A percentile compares a stretch with the other conserved stretches of the same genome.
Conservation (phyloP, 2,329 filamentous ascomycete genomes). For the Fusarium oxysporum region DNA sequence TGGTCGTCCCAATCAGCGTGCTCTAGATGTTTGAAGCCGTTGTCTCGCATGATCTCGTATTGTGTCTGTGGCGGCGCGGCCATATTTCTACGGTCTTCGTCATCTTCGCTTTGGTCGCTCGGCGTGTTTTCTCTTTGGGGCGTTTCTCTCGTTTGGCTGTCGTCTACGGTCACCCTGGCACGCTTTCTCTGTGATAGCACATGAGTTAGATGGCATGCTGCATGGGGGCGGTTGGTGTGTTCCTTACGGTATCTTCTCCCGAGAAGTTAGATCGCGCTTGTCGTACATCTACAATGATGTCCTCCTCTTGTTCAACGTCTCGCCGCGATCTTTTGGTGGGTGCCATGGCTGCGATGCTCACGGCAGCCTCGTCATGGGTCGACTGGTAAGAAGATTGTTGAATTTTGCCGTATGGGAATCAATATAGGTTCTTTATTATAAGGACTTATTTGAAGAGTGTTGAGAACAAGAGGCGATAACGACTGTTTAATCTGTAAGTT, state of each 20-base stretch:
- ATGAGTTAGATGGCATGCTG: background rate
- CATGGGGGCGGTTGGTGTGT: background rate
- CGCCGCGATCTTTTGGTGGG: slow-evolving; percentile 58
- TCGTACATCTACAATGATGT: slow-evolving; percentile 51
- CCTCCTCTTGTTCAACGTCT: slow-evolving; percentile 51
- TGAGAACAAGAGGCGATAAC: background rate
- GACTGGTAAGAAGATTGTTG: background rate
- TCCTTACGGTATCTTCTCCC: slow-evolving; percentile 54
- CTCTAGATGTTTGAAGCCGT: slow-evolving; percentile 67
- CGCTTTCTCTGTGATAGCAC: slow-evolving; percentile 48
- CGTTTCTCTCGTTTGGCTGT: slow-evolving; percentile 25
- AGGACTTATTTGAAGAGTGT: background rate
- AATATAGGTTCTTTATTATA: background rate
- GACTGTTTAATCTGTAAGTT: background rate
- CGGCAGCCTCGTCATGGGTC: slow-evolving; percentile 18
- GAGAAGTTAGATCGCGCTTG: slow-evolving; percentile 56
- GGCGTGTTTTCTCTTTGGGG: slow-evolving; percentile 39
- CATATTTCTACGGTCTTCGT: slow-evolving; percentile 36
- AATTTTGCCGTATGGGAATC: background rate
- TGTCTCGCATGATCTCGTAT: slow-evolving; percentile 71
- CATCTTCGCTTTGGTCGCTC: slow-evolving; percentile 49
- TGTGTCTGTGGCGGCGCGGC: slow-evolving; percentile 64
- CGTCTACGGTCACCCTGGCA: slow-evolving; percentile 48
- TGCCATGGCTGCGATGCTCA: slow-evolving; percentile 42
- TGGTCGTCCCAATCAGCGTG: slow-evolving; percentile 70